Conservation (phyloP, 2,329 filamentous ascomycete species). For the Aspergillus vadensis region DNA sequence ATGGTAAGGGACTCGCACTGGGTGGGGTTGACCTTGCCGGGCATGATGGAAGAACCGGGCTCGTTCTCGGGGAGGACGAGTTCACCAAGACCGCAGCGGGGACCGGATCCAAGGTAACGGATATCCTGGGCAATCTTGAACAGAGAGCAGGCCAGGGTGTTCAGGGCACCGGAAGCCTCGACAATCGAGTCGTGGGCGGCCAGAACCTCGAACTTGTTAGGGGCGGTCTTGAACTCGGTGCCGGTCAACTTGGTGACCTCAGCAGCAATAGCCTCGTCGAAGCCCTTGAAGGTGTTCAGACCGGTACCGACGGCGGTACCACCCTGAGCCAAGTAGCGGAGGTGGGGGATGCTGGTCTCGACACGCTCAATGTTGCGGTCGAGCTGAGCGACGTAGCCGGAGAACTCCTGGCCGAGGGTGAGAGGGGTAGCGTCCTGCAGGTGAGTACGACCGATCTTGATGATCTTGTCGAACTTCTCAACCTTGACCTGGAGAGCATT, state of each 20-base stretch:
- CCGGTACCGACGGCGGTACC: slow-evolving; percentile 96
- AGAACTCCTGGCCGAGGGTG: slow-evolving; percentile 96
- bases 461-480: slow-evolving; percentile 86
- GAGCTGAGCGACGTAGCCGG: slow-evolving; percentile 92
- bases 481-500: slow-evolving; percentile 85
- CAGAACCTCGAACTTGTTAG: slow-evolving; percentile 98
- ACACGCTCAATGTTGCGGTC: slow-evolving; percentile 88
- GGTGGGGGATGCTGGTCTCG: slow-evolving; percentile 76
- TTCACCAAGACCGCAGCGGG: slow-evolving; percentile 93
- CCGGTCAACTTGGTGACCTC: slow-evolving; percentile 93
- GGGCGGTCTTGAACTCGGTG: slow-evolving; percentile 89
- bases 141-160: slow-evolving; percentile 86
- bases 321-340: slow-evolving; percentile 87
- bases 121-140: slow-evolving; percentile 99
- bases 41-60: slow-evolving; percentile 97
- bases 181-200: slow-evolving; percentile 95
- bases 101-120: slow-evolving; percentile 92
- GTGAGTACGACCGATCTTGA: slow-evolving; percentile 98
- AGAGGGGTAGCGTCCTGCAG: slow-evolving; percentile 95
- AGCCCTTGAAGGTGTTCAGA: slow-evolving; percentile 95
- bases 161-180: slow-evolving; percentile 88
- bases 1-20: slow-evolving; percentile 98
- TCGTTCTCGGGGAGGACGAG: slow-evolving; percentile 95
- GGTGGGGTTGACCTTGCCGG: slow-evolving; percentile 98
- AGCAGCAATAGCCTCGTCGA: slow-evolving; percentile 87